Conservation (phyloP, 2,329 filamentous ascomycete species). For the Sporothrix protearum region DNA sequence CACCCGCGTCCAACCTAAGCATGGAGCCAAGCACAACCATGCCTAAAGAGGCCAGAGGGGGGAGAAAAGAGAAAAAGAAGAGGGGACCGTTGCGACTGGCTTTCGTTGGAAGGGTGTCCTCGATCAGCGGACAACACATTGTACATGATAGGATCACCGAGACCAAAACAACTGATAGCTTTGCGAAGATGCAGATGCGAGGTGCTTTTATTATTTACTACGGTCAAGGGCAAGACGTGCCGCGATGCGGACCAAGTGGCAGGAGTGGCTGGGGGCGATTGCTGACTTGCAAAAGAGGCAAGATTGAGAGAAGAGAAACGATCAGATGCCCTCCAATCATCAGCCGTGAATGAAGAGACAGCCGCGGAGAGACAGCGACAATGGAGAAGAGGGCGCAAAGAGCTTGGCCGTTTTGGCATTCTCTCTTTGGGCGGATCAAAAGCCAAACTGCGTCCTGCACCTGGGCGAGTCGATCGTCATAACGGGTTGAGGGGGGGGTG, state of each 20-base stretch:
- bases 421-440: not conserved
- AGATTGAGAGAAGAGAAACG: not conserved
- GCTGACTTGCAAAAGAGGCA: not conserved
- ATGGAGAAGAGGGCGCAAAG: not conserved
- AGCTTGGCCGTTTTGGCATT: not conserved
- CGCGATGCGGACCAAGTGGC: not conserved
- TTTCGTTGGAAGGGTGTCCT: not conserved
- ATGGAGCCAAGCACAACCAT: not conserved
- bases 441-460: not conserved
- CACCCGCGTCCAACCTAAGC: not conserved
- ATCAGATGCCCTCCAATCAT: not conserved
- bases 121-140: no score
- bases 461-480: not conserved
- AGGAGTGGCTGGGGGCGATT: not conserved
- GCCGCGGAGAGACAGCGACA: not conserved
- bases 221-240: not conserved
- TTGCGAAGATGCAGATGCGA: no score
- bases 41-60: not conserved
- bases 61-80: not conserved
- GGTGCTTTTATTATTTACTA: no score
- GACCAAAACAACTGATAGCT: not conserved
- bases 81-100: not conserved
- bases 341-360: not conserved
- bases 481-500: not conserved
- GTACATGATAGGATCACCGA: not conserved